A percentile compares a stretch with the other conserved stretches of the same genome.
phyloP scores from a whole-genome alignment of 202 grass and related monocot genomes.

The Carex sylvatica region DNA sequence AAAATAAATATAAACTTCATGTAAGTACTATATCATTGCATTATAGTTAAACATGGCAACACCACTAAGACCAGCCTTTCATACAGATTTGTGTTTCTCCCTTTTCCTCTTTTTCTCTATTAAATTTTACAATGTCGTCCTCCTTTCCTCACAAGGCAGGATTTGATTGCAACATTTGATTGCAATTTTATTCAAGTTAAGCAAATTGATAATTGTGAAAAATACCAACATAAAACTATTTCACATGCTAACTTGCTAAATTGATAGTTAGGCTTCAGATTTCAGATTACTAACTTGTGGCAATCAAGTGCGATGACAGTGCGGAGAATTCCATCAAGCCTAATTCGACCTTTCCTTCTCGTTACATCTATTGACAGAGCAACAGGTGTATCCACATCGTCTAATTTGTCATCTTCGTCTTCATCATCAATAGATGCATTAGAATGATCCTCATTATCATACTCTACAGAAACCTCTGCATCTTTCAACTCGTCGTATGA shows the following conservation, averaged over 20 bases:
- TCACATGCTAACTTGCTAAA: not conserved
- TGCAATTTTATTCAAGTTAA: not conserved
- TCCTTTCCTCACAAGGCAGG: no score
- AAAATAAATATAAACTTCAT: not conserved
- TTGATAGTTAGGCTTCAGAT: not conserved
- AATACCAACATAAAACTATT: not conserved
- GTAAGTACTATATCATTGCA: not conserved
- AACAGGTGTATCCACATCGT: slow-evolving; percentile 43
- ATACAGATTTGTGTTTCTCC: not conserved
- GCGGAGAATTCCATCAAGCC: slow-evolving; percentile 76
- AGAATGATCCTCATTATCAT: not conserved
- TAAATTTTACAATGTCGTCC: no score
- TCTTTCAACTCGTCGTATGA: slow-evolving; percentile 10
- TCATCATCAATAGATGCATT: slow-evolving; percentile 17
- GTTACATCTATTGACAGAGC: slow-evolving; percentile 65
- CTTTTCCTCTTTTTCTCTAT: not conserved
- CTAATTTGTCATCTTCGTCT: not conserved
- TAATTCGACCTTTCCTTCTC: slow-evolving; percentile 56
- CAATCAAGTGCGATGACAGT: slow-evolving; percentile 79
- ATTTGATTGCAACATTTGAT: not conserved
- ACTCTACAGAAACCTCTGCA: slow-evolving; percentile 4
- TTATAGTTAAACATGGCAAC: not conserved
- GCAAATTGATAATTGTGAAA: not conserved
- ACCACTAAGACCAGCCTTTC: not conserved
- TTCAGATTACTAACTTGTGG: slow-evolving; percentile 45